Conservation (phyloP, 306 rosid genomes). For the Lathyrus tuberosus region DNA sequence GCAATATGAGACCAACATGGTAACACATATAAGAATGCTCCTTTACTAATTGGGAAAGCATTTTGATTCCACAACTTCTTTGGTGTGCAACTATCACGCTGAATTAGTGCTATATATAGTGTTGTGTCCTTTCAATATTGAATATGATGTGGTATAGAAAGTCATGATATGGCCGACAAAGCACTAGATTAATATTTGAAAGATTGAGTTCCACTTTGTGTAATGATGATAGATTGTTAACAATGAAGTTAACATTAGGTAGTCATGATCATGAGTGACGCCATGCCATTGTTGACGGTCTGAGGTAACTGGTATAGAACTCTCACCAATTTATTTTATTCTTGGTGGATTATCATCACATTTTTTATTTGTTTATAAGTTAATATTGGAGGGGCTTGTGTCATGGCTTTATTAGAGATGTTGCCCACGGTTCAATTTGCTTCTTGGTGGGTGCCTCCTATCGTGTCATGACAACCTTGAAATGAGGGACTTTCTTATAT, state of each 20-base stretch:
- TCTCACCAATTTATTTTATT: too few relatives aligned
- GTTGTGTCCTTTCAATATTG: too few relatives aligned
- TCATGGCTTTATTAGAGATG: too few relatives aligned
- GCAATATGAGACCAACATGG: constrained; percentile 23
- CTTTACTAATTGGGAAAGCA: constrained; percentile 46
- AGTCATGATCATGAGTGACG: constrained; percentile 30
- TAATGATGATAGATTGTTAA: constrained; percentile 14
- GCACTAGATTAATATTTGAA: constrained; percentile 38
- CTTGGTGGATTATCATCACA: too few relatives aligned
- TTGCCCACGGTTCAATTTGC: too few relatives aligned
- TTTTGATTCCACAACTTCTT: constrained; percentile 22
- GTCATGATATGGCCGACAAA: constrained; percentile 56
- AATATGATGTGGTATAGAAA: not conserved
- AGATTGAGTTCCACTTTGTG: constrained; percentile 41
- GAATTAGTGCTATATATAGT: constrained; percentile 6
- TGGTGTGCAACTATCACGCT: not conserved
- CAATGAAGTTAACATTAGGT: constrained; percentile 1
- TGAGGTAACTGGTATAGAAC: too few relatives aligned
- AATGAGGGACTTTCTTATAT: too few relatives aligned
- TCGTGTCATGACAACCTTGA: too few relatives aligned
- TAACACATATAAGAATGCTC: constrained; percentile 32
- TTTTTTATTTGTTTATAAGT: too few relatives aligned
- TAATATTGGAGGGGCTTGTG: too few relatives aligned
- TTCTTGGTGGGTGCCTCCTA: too few relatives aligned
- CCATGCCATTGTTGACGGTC: constrained; percentile 18